Evolutionary conservation across 495 filamentous ascomycete species (phyloP), one percentile per base, ranked within the genome.

Genomic region (Penicillium goetzii): DNA sequence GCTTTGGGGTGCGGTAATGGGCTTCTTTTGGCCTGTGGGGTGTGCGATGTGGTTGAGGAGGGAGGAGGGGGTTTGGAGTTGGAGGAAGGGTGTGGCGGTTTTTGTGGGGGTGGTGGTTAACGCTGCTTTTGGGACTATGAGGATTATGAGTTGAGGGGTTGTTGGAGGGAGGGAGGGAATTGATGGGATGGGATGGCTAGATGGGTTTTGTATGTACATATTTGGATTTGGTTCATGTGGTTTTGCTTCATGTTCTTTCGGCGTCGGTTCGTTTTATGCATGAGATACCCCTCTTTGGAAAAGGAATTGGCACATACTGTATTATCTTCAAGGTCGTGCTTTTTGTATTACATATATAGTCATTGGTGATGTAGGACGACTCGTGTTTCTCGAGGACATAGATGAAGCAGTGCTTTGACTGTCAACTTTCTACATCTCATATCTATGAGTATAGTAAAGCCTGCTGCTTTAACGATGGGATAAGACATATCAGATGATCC

Each of bases 1-100:
- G 84, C 83, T 97, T 66, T 90, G 86, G 79, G 95, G 93, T 1
- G 92, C 90, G 69, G 76, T 95, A 28, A 91, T 93, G 70, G 95
- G 95, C 23, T 97, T 97, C 78, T 89, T 99, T 72, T 99, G 93
- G 88, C 93, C 95, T 30, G 73, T 98, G 47, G 92, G 90, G 0
- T 92, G 91, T 68, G 81, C 92, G 30, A 87, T 88, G 51, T 96
- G 92, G 92, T 74, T 94, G 72, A 80, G 93, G 52, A 81, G 92
- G 58, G 93, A 97, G 77, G 91, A 96, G 62, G 92, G 92, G 12
- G 88, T 97, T 61, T 97, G 92, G 87, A 90, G 87, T 41, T 85
- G 86, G 77, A 76, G 92, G 69, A 89, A 91, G 82, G 85, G 90
- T 69, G 85, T 96, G 66, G 92, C 93, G 64, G 90, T 97, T 17